These are phyloP conservation scores for Herpetomonas tarakana DNA, from an alignment of 208 protist species.

Conservation along the genomic window DNA sequence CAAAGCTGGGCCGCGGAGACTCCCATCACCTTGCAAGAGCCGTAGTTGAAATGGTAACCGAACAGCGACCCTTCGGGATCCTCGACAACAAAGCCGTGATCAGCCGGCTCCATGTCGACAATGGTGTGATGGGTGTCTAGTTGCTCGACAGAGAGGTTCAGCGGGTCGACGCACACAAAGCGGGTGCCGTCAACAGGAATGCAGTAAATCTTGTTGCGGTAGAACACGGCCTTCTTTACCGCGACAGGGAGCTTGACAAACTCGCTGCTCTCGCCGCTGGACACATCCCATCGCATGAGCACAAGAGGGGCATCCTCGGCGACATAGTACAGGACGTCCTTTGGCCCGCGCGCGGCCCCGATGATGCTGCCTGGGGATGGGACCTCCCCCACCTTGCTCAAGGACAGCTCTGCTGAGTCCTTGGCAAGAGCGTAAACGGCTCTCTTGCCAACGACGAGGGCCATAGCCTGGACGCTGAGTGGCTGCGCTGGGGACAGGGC, in stretches of 20 bases:
- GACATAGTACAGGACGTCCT: conserved; percentile 51
- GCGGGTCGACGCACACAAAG: conserved; percentile 55
- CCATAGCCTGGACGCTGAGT: too few relatives aligned
- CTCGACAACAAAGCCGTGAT: conserved; percentile 73
- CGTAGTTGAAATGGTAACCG: conserved; percentile 66
- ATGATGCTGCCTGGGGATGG: conserved; percentile 7
- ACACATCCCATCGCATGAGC: conserved; percentile 19
- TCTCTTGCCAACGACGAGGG: neutral
- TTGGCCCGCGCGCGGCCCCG: conserved; percentile 20
- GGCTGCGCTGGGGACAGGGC: too few relatives aligned
- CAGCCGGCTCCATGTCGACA: conserved; percentile 34
- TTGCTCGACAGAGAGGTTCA: conserved; percentile 40
- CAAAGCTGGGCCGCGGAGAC: conserved; percentile 17
- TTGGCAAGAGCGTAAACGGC: neutral
- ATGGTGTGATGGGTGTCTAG: conserved; percentile 31
- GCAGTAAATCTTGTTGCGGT: conserved; percentile 60
- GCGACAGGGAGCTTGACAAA: conserved; percentile 16
- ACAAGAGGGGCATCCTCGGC: conserved; percentile 11
- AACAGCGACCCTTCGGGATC: conserved; percentile 30
- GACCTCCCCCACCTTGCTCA: conserved; percentile 12
- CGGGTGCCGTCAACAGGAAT: conserved; percentile 14
- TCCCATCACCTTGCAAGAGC: conserved; percentile 26
- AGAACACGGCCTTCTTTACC: conserved; percentile 38
- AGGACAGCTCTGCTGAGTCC: neutral
- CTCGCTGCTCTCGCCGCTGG: conserved; percentile 6